Base-by-base conservation (phyloP, 2,329 filamentous ascomycete genomes). In the Rutstroemia sp. region DNA sequence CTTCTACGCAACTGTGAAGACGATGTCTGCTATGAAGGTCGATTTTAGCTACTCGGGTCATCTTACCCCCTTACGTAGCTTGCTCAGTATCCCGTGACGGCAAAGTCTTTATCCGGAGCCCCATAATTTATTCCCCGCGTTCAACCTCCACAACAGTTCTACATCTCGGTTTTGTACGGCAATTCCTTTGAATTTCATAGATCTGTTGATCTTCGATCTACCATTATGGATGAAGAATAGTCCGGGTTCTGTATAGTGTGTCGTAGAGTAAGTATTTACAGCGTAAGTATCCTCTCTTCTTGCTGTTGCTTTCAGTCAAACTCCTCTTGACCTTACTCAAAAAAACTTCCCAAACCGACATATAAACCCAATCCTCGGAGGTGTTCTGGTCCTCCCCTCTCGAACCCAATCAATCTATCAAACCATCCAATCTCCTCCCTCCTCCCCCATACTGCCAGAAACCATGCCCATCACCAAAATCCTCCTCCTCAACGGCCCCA, bases 401-500 rank as follows among this genome's bases (percentile, higher is more conserved):
- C 23, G 5, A n/a, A 17, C 4, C 8, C 19, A 19, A 4, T 47
- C 10, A 19, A 23, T 27, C 6, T 5, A 2, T 23, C 10, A n/a
- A 51, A 34, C 5, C 5, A 50, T 10, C 19, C 14, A 53, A 48
- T 10, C 25, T 23, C 9, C 17, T 47, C 45, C 17, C 34, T 9
- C 21, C n/a, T 14, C 5, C 16, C 23, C 19, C 7, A 4, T 3
- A 6, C 19, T 10, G 5, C 19, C n/a, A 34, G 23, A 10, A n/a
- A 54, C 34, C 34, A 70, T 71, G 72, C 63, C 70, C 40, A 62
- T 71, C 44, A 72, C 71, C 61, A 71, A 67, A 46, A 83, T 90
- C 67, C 83, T 90, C 25, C 52, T 90, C 62, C 83, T 91, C 74
- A 90, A 90, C 71, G 87, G 88, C n/a, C 87, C 87, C 34, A 92